Evolutionary conservation across 768 basidiomycete species (phyloP), one percentile per base, ranked within the genome.

Genomic region (Leccinum subtestaceum): DNA sequence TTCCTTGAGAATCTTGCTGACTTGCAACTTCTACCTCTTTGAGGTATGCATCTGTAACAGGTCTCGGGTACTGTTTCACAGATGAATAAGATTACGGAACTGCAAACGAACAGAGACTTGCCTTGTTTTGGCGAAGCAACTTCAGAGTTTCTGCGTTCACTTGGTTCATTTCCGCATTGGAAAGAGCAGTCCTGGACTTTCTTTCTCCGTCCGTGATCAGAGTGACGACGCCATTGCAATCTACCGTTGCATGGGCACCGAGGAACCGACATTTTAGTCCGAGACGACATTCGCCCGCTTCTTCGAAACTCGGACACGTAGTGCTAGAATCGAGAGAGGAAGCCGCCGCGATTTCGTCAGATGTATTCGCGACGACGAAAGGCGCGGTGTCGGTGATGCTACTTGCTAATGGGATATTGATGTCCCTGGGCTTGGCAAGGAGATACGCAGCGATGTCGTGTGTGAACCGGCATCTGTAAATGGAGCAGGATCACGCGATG

Each of bases 241-340:
- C 76, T 36, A 75, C 73, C 17, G 68, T 74, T 11, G 88, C 75
- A 72, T 99, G 96, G 3, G 83, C 87, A 12, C 89, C 88, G 5
- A 97, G 81, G 74, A 90, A 97, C 2, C 97, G 85, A 70, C 97
- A 99, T 72, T 94, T 93, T 72, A 91, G 87, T 11, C 95, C 97
- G 15, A 72, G 63, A 45, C 73, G 71, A 56, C 72, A 72, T 57
- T 70, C 68, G 0, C 65, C 66, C 47, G 68, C 67, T 53, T 72
- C 72, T 19, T 70, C 65, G 25, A 71, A 72, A 29, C 48, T 56
- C 23, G 67, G 64, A 25, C 73, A 72, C 1, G 55, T 60, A 17
- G 68, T 73, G 19, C 13, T 55, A 19, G 50, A 61, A 46, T 74
- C 63, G 27, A 72, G 62, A 17, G 64, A 70, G 0, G 62, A 59